Conservation (phyloP, 805 yeast genomes). For the Saturnispora gosingensis region DNA sequence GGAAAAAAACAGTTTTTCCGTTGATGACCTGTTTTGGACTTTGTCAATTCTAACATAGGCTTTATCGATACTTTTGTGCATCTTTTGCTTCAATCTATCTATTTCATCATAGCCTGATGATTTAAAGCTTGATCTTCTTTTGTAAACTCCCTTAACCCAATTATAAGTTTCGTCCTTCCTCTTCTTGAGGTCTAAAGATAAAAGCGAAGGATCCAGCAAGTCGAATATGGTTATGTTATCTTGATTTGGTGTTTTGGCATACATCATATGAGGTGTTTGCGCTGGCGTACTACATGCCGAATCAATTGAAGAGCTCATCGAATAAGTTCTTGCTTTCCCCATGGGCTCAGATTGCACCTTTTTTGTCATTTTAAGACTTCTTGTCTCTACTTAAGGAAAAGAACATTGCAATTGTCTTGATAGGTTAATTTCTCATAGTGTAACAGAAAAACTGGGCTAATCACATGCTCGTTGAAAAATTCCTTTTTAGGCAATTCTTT, state of each 20-base stretch:
- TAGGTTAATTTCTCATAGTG: neutral
- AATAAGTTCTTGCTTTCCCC: neutral
- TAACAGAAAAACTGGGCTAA: neutral
- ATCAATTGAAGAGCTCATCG: neutral
- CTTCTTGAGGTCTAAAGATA: slow-evolving; percentile 18
- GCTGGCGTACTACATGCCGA: neutral
- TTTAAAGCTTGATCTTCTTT: slow-evolving; percentile 3
- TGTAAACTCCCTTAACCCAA: slow-evolving; percentile 21
- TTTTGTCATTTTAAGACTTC: neutral
- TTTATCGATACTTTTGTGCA: slow-evolving; percentile 27
- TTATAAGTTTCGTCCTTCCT: slow-evolving; percentile 21
- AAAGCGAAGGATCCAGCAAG: slow-evolving; percentile 22
- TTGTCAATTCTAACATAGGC: slow-evolving; percentile 30
- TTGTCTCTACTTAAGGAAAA: neutral
- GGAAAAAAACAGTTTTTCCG: slow-evolving; percentile 79
- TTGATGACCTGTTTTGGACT: slow-evolving; percentile 35
- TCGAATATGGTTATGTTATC: slow-evolving; percentile 26
- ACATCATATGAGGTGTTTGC: slow-evolving; percentile 4
- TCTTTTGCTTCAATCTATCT: slow-evolving; percentile 18
- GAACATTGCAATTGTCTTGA: neutral
- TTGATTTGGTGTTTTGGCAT: slow-evolving; percentile 12
- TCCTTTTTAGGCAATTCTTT: neutral
- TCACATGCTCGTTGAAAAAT: neutral
- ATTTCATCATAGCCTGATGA: slow-evolving; percentile 16
- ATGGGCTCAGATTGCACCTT: neutral